Evolutionary conservation across 257 asterid species (phyloP), one percentile per base, ranked within the genome.

Genomic region (Capsicum pubescens): DNA sequence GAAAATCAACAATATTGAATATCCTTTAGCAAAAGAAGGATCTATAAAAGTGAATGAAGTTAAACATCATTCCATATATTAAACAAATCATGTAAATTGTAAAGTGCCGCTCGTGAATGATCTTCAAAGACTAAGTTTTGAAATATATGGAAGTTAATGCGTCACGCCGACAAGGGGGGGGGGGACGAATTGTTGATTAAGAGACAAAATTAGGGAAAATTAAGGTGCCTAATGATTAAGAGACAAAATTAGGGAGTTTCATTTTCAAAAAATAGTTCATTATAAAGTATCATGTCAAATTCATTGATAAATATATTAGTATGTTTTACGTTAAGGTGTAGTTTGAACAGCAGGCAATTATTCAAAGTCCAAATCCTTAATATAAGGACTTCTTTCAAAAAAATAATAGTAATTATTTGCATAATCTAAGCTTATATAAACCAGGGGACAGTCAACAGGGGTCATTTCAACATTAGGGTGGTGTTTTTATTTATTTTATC

Each of bases 291-390:
- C 19, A 80, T 63, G 35, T 52, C 52, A 82, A 35, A 55, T 77
- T 54, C 81, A 21, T 26, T 54, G 5, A 56, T 56, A 54, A 26
- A 26, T 12, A 66, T 66, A 66, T 6, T 66, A 5, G 35, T 59
- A 83, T 81, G 83, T 85, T 82, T 84, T 87, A 89, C 84, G 82
- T 19, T 78, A 66, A 85, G 57, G 12, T 93, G 97, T 92, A 89
- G 95, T 92, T 91, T 91, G 98, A 93, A 90, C 80, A 86, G 94
- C 95, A 88, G 95, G 98, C 98, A 93, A 70, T 82, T 89, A 84
- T 89, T 95, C 97, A 89, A 93, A 92, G 97, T 93, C 94, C 91
- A 92, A 91, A 90, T 97, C 98, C 84, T 84, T 70, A 89, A 90
- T 86, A 88, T 87, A 80, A 85, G 97, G 98, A 89, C 74, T 42